Evolutionary conservation across 345 rosid genomes (phyloP).

Genomic region (Orychophragmus violaceus): DNA sequence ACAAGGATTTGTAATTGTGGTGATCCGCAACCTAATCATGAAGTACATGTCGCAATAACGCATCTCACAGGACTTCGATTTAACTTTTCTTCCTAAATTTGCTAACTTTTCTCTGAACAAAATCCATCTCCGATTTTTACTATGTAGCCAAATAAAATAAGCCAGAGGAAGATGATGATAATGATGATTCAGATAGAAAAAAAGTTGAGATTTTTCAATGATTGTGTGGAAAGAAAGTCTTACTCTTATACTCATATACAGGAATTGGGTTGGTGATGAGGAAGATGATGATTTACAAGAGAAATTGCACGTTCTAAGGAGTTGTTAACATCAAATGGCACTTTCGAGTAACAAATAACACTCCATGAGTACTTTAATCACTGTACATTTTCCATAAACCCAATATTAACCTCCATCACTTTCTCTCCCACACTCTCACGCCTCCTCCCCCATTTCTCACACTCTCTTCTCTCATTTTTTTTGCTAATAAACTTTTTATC

Average conservation of each 20-base stretch:
- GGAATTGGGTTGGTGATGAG: background rate
- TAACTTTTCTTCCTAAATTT: slow-evolving; percentile 19
- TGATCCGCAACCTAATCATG: background rate
- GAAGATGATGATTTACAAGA: background rate
- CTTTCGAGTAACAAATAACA: too few species aligned
- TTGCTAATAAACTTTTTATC: too few species aligned
- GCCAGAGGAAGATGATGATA: background rate
- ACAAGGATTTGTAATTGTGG: background rate
- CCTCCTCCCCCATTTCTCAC: too few species aligned
- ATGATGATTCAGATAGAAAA: background rate
- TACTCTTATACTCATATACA: background rate
- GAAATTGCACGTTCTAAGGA: background rate
- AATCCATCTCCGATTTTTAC: slow-evolving; percentile 24
- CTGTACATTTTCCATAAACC: too few species aligned
- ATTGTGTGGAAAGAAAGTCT: background rate
- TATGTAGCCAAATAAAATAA: background rate
- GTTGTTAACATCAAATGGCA: too few species aligned
- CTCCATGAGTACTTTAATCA: too few species aligned
- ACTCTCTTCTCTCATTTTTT: too few species aligned
- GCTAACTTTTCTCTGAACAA: slow-evolving; percentile 27
- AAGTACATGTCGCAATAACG: too few species aligned
- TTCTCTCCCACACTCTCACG: too few species aligned
- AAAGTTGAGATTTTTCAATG: background rate
- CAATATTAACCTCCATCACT: too few species aligned
- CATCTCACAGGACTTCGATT: too few species aligned